Base-by-base conservation (phyloP, 495 filamentous ascomycete species). In the Glonium stellatum region DNA sequence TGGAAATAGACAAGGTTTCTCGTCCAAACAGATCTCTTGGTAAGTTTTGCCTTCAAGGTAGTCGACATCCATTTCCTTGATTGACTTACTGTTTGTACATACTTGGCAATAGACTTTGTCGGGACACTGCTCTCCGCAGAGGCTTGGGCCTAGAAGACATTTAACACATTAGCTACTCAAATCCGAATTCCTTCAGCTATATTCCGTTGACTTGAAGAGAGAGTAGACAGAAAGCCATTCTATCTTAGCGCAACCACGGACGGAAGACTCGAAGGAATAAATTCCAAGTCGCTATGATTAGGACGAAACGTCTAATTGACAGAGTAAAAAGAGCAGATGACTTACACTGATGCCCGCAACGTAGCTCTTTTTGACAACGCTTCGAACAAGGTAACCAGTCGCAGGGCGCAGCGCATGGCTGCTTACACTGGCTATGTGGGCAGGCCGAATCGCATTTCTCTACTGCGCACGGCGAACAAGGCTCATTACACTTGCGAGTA, bases 391-490 rank as follows among this genome's bases (percentile, higher is more conserved):
- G 41, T 4, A 46, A 4, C 3, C 3, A 4, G 12, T 46, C 41
- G 12, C 41, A 46, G 3, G 41, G 41, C 3, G 12, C 41, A 2
- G 41, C 41, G 41, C 41, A 46, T 10, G 41, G 41, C 41, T 4
- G 3, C 3, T 10, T 46, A 10, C 41, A 46, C 3, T 10, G 41
- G 12, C 12, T 10, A 10, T 46, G 41, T 4, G 3, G 3, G 18
- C n/a, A 36, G 12, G 3, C 12, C 41, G 3, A 46, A 5, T 13
- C 27, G 22, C 86, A 88, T 52, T 71, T 65, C 21, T 71, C 67
- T 61, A 50, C 12, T 55, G 79, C 81, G 60, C 87, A 90, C 13
- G 84, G 87, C 13, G 72, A 62, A 63, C 86, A 90, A 15, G 87
- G 80, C 54, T 88, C 80, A 15, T 71, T 69, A 69, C 86, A 90